Conservation (phyloP, 2,329 filamentous ascomycete species). For the Hypoxylon sp. region DNA sequence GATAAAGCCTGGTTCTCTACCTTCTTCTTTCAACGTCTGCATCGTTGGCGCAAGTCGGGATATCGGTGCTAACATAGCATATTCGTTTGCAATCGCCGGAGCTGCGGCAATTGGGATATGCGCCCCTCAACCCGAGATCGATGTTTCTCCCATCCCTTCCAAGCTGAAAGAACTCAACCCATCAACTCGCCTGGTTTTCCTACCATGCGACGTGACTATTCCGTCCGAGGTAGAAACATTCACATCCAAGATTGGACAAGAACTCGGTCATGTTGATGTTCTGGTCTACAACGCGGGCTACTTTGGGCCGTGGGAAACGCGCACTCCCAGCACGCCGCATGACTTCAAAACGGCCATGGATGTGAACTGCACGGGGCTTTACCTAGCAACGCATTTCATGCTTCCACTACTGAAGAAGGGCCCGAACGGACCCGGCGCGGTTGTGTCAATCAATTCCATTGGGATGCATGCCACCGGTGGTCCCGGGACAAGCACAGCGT, state of each 20-base stretch:
- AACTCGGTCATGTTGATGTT: not conserved
- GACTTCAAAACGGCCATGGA: slow-evolving; percentile 1
- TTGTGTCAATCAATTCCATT: not conserved
- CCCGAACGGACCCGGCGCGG: not conserved
- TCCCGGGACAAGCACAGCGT: not conserved
- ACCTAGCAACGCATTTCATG: slow-evolving; percentile 1
- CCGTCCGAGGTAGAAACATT: slow-evolving; percentile 2
- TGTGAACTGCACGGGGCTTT: slow-evolving; percentile 2
- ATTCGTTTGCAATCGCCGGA: slow-evolving; percentile 1
- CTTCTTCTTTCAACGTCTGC: not conserved
- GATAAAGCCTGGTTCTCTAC: not conserved
- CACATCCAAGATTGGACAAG: not conserved
- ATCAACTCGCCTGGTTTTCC: not conserved
- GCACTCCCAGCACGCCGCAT: not conserved
- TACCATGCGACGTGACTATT: slow-evolving; percentile 1
- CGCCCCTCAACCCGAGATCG: not conserved
- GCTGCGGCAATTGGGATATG: slow-evolving; percentile 2
- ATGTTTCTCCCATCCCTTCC: not conserved
- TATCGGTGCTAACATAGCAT: slow-evolving; percentile 1
- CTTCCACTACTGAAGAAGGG: slow-evolving; percentile 2
- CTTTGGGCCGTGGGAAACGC: slow-evolving; percentile 3
- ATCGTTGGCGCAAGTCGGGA: not conserved
- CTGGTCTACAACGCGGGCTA: slow-evolving; percentile 4
- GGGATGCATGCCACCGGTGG: slow-evolving; percentile 3
- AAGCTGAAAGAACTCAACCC: not conserved